Conservation (phyloP, 208 protist species). For the Tritrichomonas musculus region DNA sequence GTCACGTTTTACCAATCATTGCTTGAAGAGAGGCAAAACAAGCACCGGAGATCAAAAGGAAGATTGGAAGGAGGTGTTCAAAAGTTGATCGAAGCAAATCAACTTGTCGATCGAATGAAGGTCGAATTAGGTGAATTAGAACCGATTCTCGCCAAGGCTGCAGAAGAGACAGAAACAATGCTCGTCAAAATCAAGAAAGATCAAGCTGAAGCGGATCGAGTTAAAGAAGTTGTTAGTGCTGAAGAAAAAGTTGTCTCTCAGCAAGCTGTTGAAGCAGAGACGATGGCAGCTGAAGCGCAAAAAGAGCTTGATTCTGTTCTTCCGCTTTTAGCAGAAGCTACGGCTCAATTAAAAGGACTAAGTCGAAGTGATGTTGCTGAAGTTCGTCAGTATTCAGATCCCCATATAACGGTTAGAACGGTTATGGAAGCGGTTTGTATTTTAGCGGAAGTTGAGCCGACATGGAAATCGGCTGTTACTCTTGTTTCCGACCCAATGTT, state of each 20-base stretch:
- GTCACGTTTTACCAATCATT: conserved; percentile 67
- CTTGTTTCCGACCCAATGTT: conserved; percentile 80
- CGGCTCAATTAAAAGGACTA: conserved; percentile 76
- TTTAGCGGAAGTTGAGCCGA: conserved; percentile 70
- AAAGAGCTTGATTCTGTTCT: conserved; percentile 79
- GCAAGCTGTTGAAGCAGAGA: conserved; percentile 66
- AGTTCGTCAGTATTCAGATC: conserved; percentile 79
- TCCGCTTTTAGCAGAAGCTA: conserved; percentile 74
- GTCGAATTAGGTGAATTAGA: conserved; percentile 78
- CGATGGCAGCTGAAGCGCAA: conserved; percentile 74
- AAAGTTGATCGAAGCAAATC: conserved; percentile 78
- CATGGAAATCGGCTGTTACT: conserved; percentile 65
- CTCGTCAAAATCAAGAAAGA: conserved; percentile 76
- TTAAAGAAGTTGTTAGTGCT: conserved; percentile 63
- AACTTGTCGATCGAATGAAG: conserved; percentile 82
- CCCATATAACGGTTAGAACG: conserved; percentile 77
- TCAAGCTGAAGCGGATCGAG: conserved; percentile 66
- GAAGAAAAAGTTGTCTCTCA: conserved; percentile 60
- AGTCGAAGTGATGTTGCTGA: conserved; percentile 80
- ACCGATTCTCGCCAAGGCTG: conserved; percentile 76
- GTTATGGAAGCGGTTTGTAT: conserved; percentile 87
- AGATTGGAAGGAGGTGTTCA: conserved; percentile 61
- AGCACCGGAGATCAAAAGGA: neutral
- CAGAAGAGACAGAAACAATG: conserved; percentile 76
- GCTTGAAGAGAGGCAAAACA: conserved; percentile 69